Base-by-base conservation (phyloP, 1,284 basidiomycete species). In the Paramarasmius palmivorus region DNA sequence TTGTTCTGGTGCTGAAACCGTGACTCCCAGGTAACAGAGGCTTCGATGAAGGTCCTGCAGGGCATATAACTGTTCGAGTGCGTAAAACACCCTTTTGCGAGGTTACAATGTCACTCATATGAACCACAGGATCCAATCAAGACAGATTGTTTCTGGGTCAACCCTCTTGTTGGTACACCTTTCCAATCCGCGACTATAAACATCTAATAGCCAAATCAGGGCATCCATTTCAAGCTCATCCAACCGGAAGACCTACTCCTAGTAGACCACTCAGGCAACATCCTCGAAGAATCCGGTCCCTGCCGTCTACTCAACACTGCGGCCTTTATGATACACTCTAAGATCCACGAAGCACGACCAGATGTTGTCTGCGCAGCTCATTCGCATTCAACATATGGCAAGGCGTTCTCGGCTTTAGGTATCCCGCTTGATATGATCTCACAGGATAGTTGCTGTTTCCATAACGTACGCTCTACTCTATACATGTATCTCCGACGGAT, bases 361-460 rank as follows among this genome's bases (percentile, higher is more conserved):
- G 84, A 87, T 61, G 75, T 86, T n/a, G 60, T 81, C 34, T 83
- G 83, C 40, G 83, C 83, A 4, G 84, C 84, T 2, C 85, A 88
- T 65, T 79, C 79, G 14, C 85, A 88, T 64, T 80, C 78, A 3
- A 66, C 79, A 17, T 73, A 82, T 63, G 85, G 83, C 23, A 82
- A 82, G 59, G 78, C 83, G 0, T 87, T 83, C 68, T 74, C 78
- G 14, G 72, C 80, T 2, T 73, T 87, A 7, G 83, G 84, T 12
- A 73, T 76, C 41, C 74, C 76, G 36, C 69, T 85, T 48, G 79
- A 84, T 52, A 73, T 79, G 61, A 68, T 77, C 44, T 77, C 76
- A 10, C 78, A 80, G 64, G 78, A 79, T 57, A 64, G 72, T 23
- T 79, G 76, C 57, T 70, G 72, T 2, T 77, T 80, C 57, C 75